Evolutionary conservation across 768 basidiomycete species (phyloP), one percentile per base, ranked within the genome.

Genomic region (Mycena leptocephala): DNA sequence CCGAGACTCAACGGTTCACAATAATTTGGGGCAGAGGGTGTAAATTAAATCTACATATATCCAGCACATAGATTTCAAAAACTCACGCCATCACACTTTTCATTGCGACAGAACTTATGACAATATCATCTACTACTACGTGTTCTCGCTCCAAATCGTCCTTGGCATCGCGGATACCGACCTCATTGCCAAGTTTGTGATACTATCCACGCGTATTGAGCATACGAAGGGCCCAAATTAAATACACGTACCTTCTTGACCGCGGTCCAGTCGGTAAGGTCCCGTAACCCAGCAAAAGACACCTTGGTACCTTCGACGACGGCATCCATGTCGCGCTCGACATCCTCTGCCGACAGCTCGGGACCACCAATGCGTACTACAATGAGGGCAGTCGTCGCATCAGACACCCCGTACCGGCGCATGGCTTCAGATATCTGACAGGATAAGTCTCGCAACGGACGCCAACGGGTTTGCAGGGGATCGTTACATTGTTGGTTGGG

Each of bases 401-500:
- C 92, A 0, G 94, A 94, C 8, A 98, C 88, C 7, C 97, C 97
- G 80, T 96, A 98, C 72, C 95, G 92, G 63, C 92, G 90, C 74
- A 99, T 92, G 0, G 95, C 94, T 80, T 99, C 97, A 2, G 94
- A 92, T 66, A 99, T 99, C 96, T 97, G 70, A 11, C 32, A 70
- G 30, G 16, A 39, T 56, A 51, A 74, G 37, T 28, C 56, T 30
- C 20, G 59, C n/a, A 41, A 22, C 18, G 71, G 59, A 24, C 30
- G 5, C 33, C 37, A 26, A 32, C 10, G 24, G 67, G 24, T 11
- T 43, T 56, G 32, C 56, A 22, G 24, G 55, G 28, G 51, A 30
- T 41, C 6, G 24, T 61, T 68, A 95, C 96, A 82, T 97, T 98
- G 77, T 96, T 95, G 6, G 93, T 95, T 2, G 97, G 96, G 77